Conservation (phyloP, 225 moss, liverwort and hornwort species). For the Polytrichum commune region DNA sequence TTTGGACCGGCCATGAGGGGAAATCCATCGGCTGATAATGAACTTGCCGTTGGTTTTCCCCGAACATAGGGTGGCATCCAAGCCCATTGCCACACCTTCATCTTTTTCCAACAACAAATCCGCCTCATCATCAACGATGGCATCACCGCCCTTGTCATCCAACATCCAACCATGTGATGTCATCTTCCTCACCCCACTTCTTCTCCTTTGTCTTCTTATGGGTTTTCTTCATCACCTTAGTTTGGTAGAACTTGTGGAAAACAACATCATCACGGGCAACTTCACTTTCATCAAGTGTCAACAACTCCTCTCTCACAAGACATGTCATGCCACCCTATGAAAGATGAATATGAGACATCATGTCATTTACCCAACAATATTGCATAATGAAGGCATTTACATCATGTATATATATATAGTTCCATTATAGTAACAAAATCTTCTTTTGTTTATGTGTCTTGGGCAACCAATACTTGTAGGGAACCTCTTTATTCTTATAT, state of each 20-base stretch:
- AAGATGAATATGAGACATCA: not conserved
- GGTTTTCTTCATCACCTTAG: constrained; percentile 53
- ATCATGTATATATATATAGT: too few species aligned
- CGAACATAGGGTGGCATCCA: not conserved
- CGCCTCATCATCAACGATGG: constrained; percentile 69
- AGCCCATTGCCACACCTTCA: constrained; percentile 52
- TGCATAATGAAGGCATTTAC: too few species aligned
- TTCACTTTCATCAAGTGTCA: constrained; percentile 75
- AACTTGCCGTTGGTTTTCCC: too few species aligned
- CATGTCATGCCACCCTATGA: constrained; percentile 34
- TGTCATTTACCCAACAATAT: not conserved
- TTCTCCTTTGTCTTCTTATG: constrained; percentile 47
- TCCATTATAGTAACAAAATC: too few species aligned
- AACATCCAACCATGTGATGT: constrained; percentile 61
- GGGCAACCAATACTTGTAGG: too few species aligned
- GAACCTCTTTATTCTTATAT: too few species aligned
- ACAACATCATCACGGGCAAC: constrained; percentile 91
- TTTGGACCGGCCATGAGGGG: too few species aligned
- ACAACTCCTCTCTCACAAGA: constrained; percentile 73
- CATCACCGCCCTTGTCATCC: constrained; percentile 55
- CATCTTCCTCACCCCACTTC: constrained; percentile 52
- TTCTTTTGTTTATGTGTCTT: too few species aligned
- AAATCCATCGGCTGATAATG: too few species aligned
- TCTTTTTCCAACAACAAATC: constrained; percentile 47
- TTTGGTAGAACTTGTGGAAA: constrained; percentile 91